Percentiles rank a stretch among this genome's conserved stretches.
Conservation (phyloP, 2,329 filamentous ascomycete species). For the Trichoderma harzianum region DNA sequence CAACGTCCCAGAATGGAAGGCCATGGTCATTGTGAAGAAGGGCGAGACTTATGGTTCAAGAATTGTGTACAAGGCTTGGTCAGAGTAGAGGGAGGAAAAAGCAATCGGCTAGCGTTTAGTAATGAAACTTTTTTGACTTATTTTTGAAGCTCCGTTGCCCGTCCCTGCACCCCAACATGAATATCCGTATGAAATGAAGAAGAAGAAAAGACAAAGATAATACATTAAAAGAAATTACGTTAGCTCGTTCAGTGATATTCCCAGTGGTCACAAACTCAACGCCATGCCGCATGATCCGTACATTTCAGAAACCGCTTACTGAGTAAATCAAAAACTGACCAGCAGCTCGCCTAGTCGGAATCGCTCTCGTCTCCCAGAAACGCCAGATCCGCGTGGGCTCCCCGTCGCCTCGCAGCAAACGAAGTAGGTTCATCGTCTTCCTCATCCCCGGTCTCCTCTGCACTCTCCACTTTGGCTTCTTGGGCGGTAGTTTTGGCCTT, state of each 20-base stretch:
- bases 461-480: conserved; percentile 26
- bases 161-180: neutral
- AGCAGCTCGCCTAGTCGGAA: conserved; percentile 44
- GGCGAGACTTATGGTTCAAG: conserved; percentile 78
- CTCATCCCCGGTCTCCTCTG: conserved; percentile 31
- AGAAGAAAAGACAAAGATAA: neutral
- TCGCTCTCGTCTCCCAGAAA: conserved; percentile 71
- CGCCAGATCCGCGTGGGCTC: conserved; percentile 52
- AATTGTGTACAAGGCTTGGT: conserved; percentile 84
- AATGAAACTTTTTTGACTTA: neutral
- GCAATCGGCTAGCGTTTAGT: neutral
- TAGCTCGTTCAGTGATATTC: neutral
- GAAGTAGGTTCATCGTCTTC: conserved; percentile 32
- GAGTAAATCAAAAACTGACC: conserved; percentile 4
- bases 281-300: neutral
- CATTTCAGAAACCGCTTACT: neutral
- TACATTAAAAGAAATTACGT: neutral
- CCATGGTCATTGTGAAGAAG: conserved; percentile 76
- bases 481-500: conserved; percentile 31
- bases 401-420: conserved; percentile 45
- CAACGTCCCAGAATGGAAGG: conserved; percentile 77
- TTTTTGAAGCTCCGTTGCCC: neutral
- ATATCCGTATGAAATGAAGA: neutral
- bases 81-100: conserved; percentile 62
- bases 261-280: neutral